Evolutionary conservation across 352 stramenopile species (phyloP).

Genomic region (Phytophthora lateralis): DNA sequence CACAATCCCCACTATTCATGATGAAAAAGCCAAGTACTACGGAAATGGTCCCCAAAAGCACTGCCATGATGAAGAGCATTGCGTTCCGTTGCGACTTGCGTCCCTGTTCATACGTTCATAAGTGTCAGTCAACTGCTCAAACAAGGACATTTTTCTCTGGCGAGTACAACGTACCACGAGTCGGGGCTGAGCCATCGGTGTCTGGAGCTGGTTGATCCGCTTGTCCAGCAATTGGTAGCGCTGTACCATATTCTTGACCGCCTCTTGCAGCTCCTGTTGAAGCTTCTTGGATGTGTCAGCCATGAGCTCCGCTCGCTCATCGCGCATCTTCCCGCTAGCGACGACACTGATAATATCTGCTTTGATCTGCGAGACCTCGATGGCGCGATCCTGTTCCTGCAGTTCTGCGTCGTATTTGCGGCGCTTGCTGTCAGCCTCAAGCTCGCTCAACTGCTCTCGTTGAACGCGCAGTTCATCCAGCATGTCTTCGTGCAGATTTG

Average conservation of each 20-base stretch:
- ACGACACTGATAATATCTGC: constrained; percentile 73
- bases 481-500: constrained; percentile 69
- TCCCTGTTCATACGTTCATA: constrained; percentile 18
- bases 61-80: constrained; percentile 29
- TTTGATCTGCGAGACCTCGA: constrained; percentile 82
- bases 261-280: constrained; percentile 66
- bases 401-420: constrained; percentile 80
- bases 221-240: constrained; percentile 70
- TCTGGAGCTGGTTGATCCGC: constrained; percentile 62
- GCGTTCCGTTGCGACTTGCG: constrained; percentile 35
- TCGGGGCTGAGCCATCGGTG: constrained; percentile 41
- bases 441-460: constrained; percentile 72
- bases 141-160: not conserved
- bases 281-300: constrained; percentile 64
- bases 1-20: constrained; percentile 44
- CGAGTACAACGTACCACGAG: constrained; percentile 46
- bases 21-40: constrained; percentile 32
- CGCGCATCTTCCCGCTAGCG: constrained; percentile 65
- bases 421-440: constrained; percentile 71
- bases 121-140: constrained; percentile 1
- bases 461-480: constrained; percentile 76
- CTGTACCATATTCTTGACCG: constrained; percentile 54
- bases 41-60: constrained; percentile 40
- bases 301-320: constrained; percentile 69
- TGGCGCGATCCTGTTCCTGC: constrained; percentile 69